Evolutionary conservation across 345 rosid species (phyloP).

Genomic region (Euphorbia lathyris): DNA sequence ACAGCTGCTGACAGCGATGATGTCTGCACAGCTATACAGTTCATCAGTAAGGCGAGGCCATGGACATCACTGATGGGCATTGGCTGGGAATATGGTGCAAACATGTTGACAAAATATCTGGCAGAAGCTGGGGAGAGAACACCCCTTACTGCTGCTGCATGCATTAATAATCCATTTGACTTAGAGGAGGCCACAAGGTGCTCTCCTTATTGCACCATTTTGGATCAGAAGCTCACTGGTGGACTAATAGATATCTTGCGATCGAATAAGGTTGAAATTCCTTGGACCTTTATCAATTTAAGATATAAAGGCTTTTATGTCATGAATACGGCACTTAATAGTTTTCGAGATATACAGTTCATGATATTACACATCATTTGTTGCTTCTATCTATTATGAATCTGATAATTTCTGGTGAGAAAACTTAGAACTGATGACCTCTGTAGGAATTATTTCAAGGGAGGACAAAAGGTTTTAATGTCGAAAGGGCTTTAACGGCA

Average conservation of each 20-base stretch:
- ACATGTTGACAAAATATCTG: constrained; percentile 82
- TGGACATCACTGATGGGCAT: constrained; percentile 81
- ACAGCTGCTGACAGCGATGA: constrained; percentile 98
- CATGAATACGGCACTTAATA: not conserved
- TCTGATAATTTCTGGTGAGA: constrained; percentile 3
- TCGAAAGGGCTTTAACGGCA: constrained; percentile 70
- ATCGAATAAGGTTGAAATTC: constrained; percentile 69
- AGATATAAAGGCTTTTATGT: constrained; percentile 2
- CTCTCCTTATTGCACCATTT: constrained; percentile 41
- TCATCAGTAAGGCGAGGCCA: constrained; percentile 77
- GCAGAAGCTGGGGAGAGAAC: constrained; percentile 86
- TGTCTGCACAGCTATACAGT: constrained; percentile 68
- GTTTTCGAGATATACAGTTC: not conserved
- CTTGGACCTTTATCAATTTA: constrained; percentile 4
- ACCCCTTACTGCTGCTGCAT: constrained; percentile 80
- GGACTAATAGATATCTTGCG: constrained; percentile 73
- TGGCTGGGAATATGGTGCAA: constrained; percentile 92
- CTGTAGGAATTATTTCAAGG: constrained; percentile 85
- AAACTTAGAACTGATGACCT: constrained; percentile 18
- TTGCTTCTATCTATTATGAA: not conserved
- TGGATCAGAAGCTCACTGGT: constrained; percentile 59
- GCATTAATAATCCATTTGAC: constrained; percentile 92
- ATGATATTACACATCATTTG: constrained; percentile 11
- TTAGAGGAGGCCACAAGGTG: constrained; percentile 78
- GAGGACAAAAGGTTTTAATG: constrained; percentile 70